Base-by-base conservation (phyloP, 148 eudicot species). In the Agrostemma githago region DNA sequence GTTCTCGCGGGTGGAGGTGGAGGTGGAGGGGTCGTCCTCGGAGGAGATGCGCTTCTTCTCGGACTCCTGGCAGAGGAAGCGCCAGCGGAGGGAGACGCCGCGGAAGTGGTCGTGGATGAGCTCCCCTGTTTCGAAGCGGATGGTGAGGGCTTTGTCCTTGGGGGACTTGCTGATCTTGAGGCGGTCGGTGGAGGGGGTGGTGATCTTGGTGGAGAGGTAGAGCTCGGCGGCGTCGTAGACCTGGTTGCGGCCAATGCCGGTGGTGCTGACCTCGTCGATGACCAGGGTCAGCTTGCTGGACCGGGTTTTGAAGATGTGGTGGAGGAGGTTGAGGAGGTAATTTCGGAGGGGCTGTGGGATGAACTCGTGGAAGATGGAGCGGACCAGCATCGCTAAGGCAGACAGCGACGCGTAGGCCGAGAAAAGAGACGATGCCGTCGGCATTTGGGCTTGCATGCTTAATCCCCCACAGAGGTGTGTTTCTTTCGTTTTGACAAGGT, bases 381-480 rank as follows among this genome's bases (percentile, higher is more conserved):
- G 88, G 43, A 85, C 10, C 1, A 89, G 81, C 88, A 86, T 86
- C 6, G 54, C 4, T 9, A 75, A 17, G n/a, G 79, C 72, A 5
- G 89, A 84, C 5, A 83, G n/a, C 12, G 92, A 89, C 34, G 92
- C 92, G 76, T 88, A 88, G 67, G 87, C 84, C 8, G 86, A 77
- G 87, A 89, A 89, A 5, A 89, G 66, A 0, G 88, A 66, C 12
- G 89, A 72, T 7, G 86, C 80, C 17, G 78, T 62, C 5, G 82
- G 82, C 79, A 72, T 75, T 59, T 75, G 85, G 63, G 77, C 39
- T 62, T 73, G 82, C 7, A 11, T 14, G 70, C 37, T 1, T 79
- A 68, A 6, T 68, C 60, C n/a, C n/a, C n/a, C 90, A 87, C 34
- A 26, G 34, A 26, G 34, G 34, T 70, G n/a, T 19, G 46, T 42